A percentile compares a stretch with the other conserved stretches of the same genome.
These are phyloP conservation scores for Cubamyces lactineus DNA, from an alignment of 768 basidiomycete genomes.

Conservation along the genomic window DNA sequence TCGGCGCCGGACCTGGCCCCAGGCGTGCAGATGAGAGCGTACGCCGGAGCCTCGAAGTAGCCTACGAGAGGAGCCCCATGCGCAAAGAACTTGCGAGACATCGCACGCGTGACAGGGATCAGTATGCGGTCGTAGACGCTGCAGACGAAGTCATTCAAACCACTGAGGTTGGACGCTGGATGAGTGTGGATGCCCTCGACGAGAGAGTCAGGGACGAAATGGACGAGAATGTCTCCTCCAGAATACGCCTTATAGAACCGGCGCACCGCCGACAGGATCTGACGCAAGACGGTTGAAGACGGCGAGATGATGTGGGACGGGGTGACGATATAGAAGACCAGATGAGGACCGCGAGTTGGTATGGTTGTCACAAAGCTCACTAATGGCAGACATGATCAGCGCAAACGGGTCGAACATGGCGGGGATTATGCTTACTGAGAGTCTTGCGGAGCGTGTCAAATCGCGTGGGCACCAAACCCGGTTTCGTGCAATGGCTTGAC, in stretches of 20 bases:
- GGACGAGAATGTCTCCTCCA: constrained; percentile 59
- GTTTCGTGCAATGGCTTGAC: constrained; percentile 46
- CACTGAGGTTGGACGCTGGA: constrained; percentile 43
- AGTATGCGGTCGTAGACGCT: constrained; percentile 76
- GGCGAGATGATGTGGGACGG: constrained; percentile 65
- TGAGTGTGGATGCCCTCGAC: constrained; percentile 53
- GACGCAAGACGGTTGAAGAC: constrained; percentile 67
- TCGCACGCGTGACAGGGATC: constrained; percentile 59
- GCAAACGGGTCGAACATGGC: background rate
- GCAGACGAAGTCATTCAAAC: constrained; percentile 55
- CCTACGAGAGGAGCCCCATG: constrained; percentile 44
- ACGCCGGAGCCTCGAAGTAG: constrained; percentile 67
- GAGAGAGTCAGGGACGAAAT: constrained; percentile 72
- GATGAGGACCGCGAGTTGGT: constrained; percentile 33
- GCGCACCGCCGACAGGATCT: constrained; percentile 65
- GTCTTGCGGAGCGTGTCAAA: constrained; percentile 75
- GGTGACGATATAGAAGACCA: constrained; percentile 71
- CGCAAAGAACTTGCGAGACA: constrained; percentile 55
- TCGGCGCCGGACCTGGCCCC: constrained; percentile 33
- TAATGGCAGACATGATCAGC: constrained; percentile 16
- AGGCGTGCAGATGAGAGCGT: constrained; percentile 45
- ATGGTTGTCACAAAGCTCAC: constrained; percentile 24
- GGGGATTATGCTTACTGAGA: constrained; percentile 46
- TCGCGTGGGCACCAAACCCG: constrained; percentile 65
- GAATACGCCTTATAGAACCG: constrained; percentile 53